Conservation (phyloP, 2,329 filamentous ascomycete species). For the Hymenoscyphus fructigenus region DNA sequence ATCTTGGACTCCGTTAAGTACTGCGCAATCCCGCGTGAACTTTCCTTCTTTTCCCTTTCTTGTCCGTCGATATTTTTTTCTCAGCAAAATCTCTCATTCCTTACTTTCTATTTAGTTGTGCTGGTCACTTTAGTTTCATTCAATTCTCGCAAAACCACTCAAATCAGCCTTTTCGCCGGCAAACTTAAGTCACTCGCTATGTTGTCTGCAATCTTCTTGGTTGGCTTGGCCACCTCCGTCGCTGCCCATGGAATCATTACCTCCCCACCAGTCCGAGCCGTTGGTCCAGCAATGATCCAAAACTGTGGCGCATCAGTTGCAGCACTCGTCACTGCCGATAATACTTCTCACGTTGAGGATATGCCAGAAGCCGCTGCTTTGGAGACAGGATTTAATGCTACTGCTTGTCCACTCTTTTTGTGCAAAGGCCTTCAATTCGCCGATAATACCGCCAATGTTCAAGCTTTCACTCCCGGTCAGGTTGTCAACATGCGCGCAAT, state of each 20-base stretch:
- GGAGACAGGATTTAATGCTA: constrained; percentile 26
- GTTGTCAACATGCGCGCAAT: constrained; percentile 43
- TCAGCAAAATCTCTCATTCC: constrained; percentile 1
- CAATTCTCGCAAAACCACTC: constrained; percentile 9
- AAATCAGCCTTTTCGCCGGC: neutral
- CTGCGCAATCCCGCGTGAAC: neutral
- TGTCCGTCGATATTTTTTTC: neutral
- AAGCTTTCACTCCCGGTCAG: constrained; percentile 45
- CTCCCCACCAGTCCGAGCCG: constrained; percentile 41
- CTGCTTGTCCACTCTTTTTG: constrained; percentile 43
- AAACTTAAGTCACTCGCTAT: neutral
- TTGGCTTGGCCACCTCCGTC: constrained; percentile 31
- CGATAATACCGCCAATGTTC: constrained; percentile 45
- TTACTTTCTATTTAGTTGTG: constrained; percentile 17
- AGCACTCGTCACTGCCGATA: constrained; percentile 29
- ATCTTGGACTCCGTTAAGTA: neutral
- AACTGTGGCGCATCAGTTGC: constrained; percentile 45
- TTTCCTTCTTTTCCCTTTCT: neutral
- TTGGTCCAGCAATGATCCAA: constrained; percentile 43
- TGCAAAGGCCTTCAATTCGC: constrained; percentile 48
- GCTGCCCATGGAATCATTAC: constrained; percentile 47
- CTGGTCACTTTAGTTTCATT: constrained; percentile 23
- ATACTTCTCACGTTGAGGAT: constrained; percentile 35
- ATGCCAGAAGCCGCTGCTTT: constrained; percentile 39
- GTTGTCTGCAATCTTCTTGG: constrained; percentile 3